Evolutionary conservation across 2,329 filamentous ascomycete species (phyloP).

Genomic region (Neofusicoccum cordaticola): DNA sequence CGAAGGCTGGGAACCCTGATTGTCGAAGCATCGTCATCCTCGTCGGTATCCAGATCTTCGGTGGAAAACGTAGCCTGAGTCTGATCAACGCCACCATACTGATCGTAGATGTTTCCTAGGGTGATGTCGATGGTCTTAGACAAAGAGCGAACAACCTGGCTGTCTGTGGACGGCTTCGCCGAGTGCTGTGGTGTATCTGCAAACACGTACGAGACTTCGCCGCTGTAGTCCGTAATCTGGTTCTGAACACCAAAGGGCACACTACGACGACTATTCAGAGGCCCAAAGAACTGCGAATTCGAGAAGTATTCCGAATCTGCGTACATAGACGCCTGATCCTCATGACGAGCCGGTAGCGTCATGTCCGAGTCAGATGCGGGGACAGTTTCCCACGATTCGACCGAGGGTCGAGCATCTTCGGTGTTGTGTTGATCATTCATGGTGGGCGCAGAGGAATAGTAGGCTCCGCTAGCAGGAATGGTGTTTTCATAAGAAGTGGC

Average conservation of each 20-base stretch:
- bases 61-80: neutral
- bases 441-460: neutral
- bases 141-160: slow-evolving; percentile 14
- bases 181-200: neutral
- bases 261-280: slow-evolving; percentile 9
- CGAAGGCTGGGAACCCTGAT: neutral
- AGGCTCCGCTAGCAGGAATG: neutral
- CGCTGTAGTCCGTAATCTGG: slow-evolving; percentile 17
- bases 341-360: too few relatives aligned
- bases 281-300: slow-evolving; percentile 1
- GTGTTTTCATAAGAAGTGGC: neutral
- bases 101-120: slow-evolving; percentile 15
- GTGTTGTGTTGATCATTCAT: neutral
- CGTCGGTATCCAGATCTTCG: neutral
- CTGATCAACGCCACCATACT: neutral
- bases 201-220: slow-evolving; percentile 2
- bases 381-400: neutral
- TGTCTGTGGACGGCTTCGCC: neutral
- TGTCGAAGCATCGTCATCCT: neutral
- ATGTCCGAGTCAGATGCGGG: neutral
- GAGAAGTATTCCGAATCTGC: neutral
- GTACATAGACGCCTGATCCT: neutral
- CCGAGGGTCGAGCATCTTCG: neutral
- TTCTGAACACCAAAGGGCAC: slow-evolving; percentile 15
- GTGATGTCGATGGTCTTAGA: slow-evolving; percentile 10